A percentile compares a stretch with the other conserved stretches of the same genome.
These are phyloP conservation scores for Microsporum canis DNA, from an alignment of 2,329 filamentous ascomycete species.

Conservation along the genomic window DNA sequence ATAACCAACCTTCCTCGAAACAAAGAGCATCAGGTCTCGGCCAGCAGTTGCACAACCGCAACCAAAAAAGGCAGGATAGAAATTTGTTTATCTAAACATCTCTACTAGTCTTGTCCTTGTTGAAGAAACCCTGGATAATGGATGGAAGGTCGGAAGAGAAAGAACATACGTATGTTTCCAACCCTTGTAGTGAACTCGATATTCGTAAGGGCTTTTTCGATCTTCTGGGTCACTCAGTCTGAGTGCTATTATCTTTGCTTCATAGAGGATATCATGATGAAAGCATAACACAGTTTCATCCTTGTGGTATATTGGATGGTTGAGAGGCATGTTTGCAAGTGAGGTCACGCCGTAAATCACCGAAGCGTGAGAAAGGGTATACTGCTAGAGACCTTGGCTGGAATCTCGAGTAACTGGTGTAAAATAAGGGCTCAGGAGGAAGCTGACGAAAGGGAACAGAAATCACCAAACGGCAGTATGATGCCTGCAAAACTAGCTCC, in stretches of 20 bases:
- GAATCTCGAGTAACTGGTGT: background rate
- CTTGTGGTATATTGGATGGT: conserved; percentile 46
- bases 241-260: conserved; percentile 86
- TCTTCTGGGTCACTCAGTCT: conserved; percentile 50
- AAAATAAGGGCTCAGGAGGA: background rate
- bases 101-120: too few species aligned
- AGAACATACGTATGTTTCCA: conserved; percentile 85
- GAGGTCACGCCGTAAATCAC: background rate
- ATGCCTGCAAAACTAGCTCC: background rate
- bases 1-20: too few species aligned
- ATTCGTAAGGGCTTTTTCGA: conserved; percentile 66
- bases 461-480: too few species aligned
- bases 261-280: conserved; percentile 92
- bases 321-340: conserved; percentile 32
- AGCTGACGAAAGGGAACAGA: background rate
- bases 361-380: background rate
- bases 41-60: too few species aligned
- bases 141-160: background rate
- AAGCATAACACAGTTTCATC: conserved; percentile 96
- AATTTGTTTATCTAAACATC: background rate
- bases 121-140: background rate
- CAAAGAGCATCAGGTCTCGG: background rate
- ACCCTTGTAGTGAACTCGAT: conserved; percentile 95
- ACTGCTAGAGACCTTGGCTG: background rate
- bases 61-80: background rate